Evolutionary conservation across 495 filamentous ascomycete species (phyloP).

Genomic region (Hypoxylon rickii): DNA sequence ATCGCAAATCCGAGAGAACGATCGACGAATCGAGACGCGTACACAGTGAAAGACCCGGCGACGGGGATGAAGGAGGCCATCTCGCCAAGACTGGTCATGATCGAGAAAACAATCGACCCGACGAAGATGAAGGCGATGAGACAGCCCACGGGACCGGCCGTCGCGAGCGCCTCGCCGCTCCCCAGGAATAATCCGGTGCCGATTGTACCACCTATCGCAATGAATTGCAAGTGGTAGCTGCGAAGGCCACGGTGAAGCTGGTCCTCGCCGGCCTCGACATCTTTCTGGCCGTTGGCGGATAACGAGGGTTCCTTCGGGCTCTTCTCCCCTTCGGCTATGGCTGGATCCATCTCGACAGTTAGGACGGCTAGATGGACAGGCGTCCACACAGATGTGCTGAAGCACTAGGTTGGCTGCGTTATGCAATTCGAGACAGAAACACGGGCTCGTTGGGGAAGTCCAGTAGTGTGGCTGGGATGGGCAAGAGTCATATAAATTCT

Average conservation of each 20-base stretch:
- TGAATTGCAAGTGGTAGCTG: conserved; percentile 64
- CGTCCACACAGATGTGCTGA: neutral
- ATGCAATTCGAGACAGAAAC: conserved; percentile 13
- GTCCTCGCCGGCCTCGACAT: conserved; percentile 32
- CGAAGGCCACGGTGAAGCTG: conserved; percentile 38
- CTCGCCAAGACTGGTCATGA: conserved; percentile 65
- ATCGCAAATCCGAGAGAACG: conserved; percentile 77
- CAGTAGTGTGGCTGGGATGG: neutral
- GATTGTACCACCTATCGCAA: conserved; percentile 71
- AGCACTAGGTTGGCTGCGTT: conserved; percentile 6
- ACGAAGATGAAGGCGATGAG: conserved; percentile 74
- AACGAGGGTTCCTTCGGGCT: conserved; percentile 9
- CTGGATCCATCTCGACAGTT: conserved; percentile 22
- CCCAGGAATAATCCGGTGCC: conserved; percentile 79
- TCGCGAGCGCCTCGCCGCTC: conserved; percentile 64
- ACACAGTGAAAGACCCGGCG: conserved; percentile 75
- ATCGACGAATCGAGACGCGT: conserved; percentile 73
- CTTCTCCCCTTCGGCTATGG: conserved; percentile 26
- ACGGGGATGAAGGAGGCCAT: conserved; percentile 78
- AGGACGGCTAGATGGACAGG: conserved; percentile 2
- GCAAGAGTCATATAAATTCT: conserved; percentile 12
- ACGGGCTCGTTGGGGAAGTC: neutral
- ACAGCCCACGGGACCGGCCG: conserved; percentile 66
- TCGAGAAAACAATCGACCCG: conserved; percentile 64
- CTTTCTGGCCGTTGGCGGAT: conserved; percentile 29